These are phyloP conservation scores for Diaporthe eres DNA, from an alignment of 2,329 filamentous ascomycete species.

Conservation along the genomic window DNA sequence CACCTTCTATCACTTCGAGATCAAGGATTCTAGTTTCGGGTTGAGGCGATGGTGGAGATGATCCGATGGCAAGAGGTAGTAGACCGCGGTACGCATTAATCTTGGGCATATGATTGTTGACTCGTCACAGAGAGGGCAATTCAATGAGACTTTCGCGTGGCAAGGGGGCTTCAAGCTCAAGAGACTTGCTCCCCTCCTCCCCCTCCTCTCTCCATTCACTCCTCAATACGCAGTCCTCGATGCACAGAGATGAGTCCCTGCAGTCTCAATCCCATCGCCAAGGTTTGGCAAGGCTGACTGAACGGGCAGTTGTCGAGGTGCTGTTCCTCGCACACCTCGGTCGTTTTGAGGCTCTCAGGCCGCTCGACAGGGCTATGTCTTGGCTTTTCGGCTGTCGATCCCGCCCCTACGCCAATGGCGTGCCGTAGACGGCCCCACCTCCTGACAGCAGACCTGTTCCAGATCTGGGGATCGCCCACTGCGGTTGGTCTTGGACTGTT, in stretches of 20 bases:
- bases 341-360: conserved; percentile 30
- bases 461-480: conserved; percentile 24
- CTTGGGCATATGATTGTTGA: conserved; percentile 19
- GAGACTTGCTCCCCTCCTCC: not conserved
- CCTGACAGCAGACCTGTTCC: conserved; percentile 36
- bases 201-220: not conserved
- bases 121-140: not conserved
- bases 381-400: conserved; percentile 34
- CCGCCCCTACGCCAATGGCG: not conserved
- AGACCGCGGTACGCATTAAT: conserved; percentile 18
- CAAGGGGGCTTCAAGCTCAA: not conserved
- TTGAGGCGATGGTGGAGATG: conserved; percentile 26
- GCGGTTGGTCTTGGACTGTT: conserved; percentile 22
- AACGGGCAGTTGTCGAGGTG: not conserved
- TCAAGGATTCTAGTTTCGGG: conserved; percentile 6
- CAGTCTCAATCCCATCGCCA: not conserved
- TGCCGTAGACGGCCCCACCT: conserved; percentile 8
- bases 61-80: not conserved
- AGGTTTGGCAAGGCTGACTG: conserved; percentile 13
- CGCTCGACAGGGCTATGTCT: conserved; percentile 27
- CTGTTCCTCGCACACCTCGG: not conserved
- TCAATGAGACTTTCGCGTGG: not conserved
- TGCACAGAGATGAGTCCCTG: not conserved
- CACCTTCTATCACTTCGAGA: not conserved
- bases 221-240: not conserved